Base-by-base conservation (phyloP, 148 eudicot genomes). In the Silene uniflora region DNA sequence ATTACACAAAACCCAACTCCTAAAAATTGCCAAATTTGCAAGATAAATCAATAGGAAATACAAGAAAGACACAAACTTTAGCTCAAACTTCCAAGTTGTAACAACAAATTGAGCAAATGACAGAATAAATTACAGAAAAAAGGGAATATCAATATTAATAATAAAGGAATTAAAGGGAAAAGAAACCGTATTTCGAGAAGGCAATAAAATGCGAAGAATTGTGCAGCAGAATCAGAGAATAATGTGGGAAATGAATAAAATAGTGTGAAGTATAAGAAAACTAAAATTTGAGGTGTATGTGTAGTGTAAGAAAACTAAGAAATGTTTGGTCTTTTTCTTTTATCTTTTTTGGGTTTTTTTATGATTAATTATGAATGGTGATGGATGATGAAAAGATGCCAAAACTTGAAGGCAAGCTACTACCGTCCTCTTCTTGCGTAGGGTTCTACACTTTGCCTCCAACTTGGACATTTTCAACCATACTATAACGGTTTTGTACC, bases 391-490 rank as follows among this genome's bases (percentile, higher is more conserved):
- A 17, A 22, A 73, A 22, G 42, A 67, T 75, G 81, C 77, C 61
- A 59, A 76, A 80, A 76, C 19, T 67, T 58, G 76, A 73, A 76
- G 75, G 75, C 79, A 62, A 76, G 73, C 62, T 66, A 77, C 75
- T 75, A 35, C 24, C 74, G 23, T 69, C 49, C 11, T 18, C 39
- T 25, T 76, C 13, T 52, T 69, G 61, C 49, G 19, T 71, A 58
- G 39, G 69, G 35, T 19, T 71, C 52, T 76, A 27, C 14, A 21
- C 32, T 58, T 58, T 67, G n/a, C 54, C 13, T 58, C 49, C 24
- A 64, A 21, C 39, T n/a, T 22, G 65, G 78, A 76, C 74, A 46
- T 71, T 44, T 76, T 78, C 76, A 78, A 73, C 72, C 21, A 72
- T 65, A 39, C 44, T 25, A 29, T 65, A 62, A 35, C 25, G 9